Conservation (phyloP, 2,329 filamentous ascomycete species). For the Pseudogymnoascus sp. region DNA sequence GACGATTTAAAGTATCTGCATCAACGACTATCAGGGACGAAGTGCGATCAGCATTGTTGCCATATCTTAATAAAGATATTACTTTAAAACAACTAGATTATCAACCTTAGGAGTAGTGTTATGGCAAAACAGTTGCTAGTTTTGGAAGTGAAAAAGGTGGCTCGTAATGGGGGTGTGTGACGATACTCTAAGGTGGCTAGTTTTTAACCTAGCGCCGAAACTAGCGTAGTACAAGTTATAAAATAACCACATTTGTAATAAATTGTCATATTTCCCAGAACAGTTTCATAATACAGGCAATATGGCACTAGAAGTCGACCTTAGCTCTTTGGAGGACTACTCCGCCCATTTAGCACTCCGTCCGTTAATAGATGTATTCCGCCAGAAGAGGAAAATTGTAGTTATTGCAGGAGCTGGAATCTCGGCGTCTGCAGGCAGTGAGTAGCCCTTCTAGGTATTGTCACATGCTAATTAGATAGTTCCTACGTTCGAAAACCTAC, state of each 20-base stretch:
- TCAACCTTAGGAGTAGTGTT: conserved; percentile 10
- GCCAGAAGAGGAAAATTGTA: conserved; percentile 88
- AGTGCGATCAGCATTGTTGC: conserved; percentile 11
- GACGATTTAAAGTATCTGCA: conserved; percentile 14
- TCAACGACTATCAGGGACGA: conserved; percentile 15
- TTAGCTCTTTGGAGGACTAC: conserved; percentile 12
- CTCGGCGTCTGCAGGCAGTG: conserved; percentile 84
- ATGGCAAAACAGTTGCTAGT: not conserved
- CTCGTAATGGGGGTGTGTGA: conserved; percentile 8
- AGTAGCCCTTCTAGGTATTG: conserved; percentile 26
- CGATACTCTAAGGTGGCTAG: not conserved
- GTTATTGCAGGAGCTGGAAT: conserved; percentile 92
- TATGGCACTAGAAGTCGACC: conserved; percentile 10
- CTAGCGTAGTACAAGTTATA: not conserved
- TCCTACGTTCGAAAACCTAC: conserved; percentile 13
- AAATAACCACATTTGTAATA: not conserved
- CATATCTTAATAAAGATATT: conserved; percentile 14
- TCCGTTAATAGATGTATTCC: conserved; percentile 62
- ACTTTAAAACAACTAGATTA: conserved; percentile 17
- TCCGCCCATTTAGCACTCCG: conserved; percentile 40
- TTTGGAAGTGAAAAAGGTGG: not conserved
- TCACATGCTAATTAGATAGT: conserved; percentile 12
- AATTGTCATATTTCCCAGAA: not conserved
- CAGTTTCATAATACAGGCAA: conserved; percentile 8
- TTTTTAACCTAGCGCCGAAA: no score